These are phyloP conservation scores for Macrophomina pseudophaseolina DNA, from an alignment of 2,329 filamentous ascomycete species.

Conservation along the genomic window DNA sequence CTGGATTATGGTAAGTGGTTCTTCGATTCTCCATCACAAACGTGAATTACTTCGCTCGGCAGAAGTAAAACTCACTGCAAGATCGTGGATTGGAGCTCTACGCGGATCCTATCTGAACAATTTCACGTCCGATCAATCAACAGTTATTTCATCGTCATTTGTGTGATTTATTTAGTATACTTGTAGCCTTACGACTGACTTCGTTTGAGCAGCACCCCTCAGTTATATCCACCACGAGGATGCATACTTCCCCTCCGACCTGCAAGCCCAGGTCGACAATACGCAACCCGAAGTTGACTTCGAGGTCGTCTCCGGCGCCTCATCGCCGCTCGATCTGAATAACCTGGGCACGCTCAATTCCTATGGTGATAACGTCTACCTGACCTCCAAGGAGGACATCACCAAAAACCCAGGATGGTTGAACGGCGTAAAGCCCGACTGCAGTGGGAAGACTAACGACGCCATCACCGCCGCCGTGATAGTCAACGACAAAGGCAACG, in stretches of 20 bases:
- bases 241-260: conserved; percentile 50
- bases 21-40: not conserved
- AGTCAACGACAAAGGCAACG: conserved; percentile 61
- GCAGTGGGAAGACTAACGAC: conserved; percentile 55
- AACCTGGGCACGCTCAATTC: conserved; percentile 51
- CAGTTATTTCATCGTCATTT: no score
- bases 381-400: conserved; percentile 52
- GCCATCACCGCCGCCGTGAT: conserved; percentile 61
- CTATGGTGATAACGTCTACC: conserved; percentile 44
- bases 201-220: conserved; percentile 44
- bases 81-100: no score
- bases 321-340: conserved; percentile 47
- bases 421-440: conserved; percentile 59
- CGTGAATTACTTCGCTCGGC: not conserved
- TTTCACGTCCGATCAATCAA: no score
- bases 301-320: conserved; percentile 37
- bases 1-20: conserved; percentile 43
- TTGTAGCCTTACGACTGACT: not conserved
- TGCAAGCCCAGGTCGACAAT: conserved; percentile 48
- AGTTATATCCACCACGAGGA: conserved; percentile 52
- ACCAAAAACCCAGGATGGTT: conserved; percentile 50
- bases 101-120: no score
- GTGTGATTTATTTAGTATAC: not conserved
- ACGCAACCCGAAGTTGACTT: conserved; percentile 47
- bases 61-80: no score